Evolutionary conservation across 306 rosid species (phyloP).

Genomic region (Dalbergia cochinchinensis): DNA sequence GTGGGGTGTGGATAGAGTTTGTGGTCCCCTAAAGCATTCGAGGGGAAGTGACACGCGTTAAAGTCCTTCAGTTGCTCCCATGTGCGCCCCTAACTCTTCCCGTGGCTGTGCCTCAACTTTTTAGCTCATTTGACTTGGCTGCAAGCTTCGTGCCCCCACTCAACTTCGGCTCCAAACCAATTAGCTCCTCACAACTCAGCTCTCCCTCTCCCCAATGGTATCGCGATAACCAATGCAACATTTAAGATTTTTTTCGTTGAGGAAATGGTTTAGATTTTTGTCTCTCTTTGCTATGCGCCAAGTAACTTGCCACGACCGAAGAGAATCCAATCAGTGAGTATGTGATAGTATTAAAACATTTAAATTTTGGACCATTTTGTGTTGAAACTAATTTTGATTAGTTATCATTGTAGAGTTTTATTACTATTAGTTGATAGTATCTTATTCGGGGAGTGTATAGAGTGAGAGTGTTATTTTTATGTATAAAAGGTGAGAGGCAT

Average conservation of each 20-base stretch:
- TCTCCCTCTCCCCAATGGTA: neutral
- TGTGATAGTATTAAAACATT: neutral
- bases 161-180: neutral
- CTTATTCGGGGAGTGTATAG: too few species aligned
- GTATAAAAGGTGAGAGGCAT: too few species aligned
- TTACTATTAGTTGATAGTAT: too few species aligned
- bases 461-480: too few species aligned
- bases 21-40: slow-evolving; percentile 58
- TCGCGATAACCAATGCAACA: neutral
- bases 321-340: neutral
- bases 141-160: slow-evolving; percentile 11
- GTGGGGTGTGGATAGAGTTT: slow-evolving; percentile 55
- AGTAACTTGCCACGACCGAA: neutral
- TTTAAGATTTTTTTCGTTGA: neutral
- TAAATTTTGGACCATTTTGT: neutral
- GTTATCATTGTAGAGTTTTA: neutral
- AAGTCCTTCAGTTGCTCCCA: slow-evolving; percentile 61
- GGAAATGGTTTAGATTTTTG: neutral
- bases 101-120: neutral
- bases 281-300: neutral
- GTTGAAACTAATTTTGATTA: neutral
- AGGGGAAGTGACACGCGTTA: slow-evolving; percentile 80
- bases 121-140: slow-evolving; percentile 35
- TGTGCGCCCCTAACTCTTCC: slow-evolving; percentile 54
- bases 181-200: slow-evolving; percentile 36